Percentiles rank a stretch among this genome's conserved stretches.
Evolutionary conservation across 106 monocot species (phyloP).

Genomic region (Apostasia shenzhenica): DNA sequence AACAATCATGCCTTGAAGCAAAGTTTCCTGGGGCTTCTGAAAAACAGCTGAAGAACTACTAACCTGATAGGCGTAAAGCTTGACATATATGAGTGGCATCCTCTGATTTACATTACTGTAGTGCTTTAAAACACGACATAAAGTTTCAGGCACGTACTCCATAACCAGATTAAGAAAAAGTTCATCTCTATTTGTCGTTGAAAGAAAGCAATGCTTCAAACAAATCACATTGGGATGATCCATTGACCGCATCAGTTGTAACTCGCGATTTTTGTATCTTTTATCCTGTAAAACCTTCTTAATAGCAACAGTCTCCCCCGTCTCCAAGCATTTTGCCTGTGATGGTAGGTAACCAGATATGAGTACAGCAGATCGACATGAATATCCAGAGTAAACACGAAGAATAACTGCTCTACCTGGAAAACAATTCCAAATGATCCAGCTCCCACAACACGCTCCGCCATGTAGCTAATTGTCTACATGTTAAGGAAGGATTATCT

Average conservation of each 20-base stretch:
- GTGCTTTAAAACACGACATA: conserved; percentile 56
- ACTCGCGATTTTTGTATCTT: conserved; percentile 56
- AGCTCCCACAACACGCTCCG: conserved; percentile 58
- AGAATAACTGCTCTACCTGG: conserved; percentile 22
- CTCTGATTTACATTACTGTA: conserved; percentile 53
- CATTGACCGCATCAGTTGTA: conserved; percentile 57
- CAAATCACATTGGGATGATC: conserved; percentile 61
- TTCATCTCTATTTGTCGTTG: conserved; percentile 56
- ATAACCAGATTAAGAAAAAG: conserved; percentile 62
- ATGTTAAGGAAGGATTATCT: not conserved
- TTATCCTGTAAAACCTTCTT: conserved; percentile 45
- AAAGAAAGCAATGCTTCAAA: conserved; percentile 61
- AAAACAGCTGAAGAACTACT: not conserved
- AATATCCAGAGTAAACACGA: not conserved
- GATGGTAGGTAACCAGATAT: not conserved
- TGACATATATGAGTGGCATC: conserved; percentile 63
- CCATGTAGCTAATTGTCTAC: conserved; percentile 69
- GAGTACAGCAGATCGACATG: not conserved
- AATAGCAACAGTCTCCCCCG: conserved; percentile 39
- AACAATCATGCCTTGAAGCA: not conserved
- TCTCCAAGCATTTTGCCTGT: conserved; percentile 52
- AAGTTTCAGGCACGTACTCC: conserved; percentile 55
- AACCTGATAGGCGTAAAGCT: conserved; percentile 67
- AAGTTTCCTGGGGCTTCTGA: not conserved
- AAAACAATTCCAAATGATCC: conserved; percentile 67